phyloP scores from a whole-genome alignment of 192 early-diverging fungal genomes.

The Linnemannia zychae region DNA sequence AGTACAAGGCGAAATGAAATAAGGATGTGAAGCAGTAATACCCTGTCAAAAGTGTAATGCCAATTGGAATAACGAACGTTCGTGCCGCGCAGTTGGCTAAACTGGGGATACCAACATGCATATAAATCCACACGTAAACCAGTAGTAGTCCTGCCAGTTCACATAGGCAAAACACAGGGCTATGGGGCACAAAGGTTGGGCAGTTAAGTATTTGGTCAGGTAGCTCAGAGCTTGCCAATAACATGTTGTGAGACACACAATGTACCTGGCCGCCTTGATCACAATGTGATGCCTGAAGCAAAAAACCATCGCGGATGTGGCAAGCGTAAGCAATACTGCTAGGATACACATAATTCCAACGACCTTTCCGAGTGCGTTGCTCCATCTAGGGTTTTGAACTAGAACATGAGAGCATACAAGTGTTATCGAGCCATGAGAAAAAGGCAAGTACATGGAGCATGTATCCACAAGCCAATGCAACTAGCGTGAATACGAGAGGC shows the following conservation, averaged over 20 bases:
- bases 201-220: too few relatives aligned
- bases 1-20: background rate
- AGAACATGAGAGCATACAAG: background rate
- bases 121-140: slow-evolving; percentile 37
- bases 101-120: slow-evolving; percentile 56
- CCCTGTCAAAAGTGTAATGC: slow-evolving; percentile 37
- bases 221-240: too few relatives aligned
- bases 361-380: slow-evolving; percentile 35
- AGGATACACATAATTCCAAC: slow-evolving; percentile 29
- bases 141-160: slow-evolving; percentile 61
- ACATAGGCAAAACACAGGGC: slow-evolving; percentile 61
- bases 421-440: too few relatives aligned
- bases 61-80: slow-evolving; percentile 36
- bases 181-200: too few relatives aligned
- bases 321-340: slow-evolving; percentile 42
- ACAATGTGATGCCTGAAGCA: slow-evolving; percentile 44
- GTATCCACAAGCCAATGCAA: background rate
- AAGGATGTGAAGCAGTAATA: background rate
- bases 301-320: slow-evolving; percentile 39
- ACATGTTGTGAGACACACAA: too few relatives aligned
- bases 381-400: slow-evolving; percentile 31
- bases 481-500: background rate
- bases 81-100: slow-evolving; percentile 25
- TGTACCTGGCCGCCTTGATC: slow-evolving; percentile 63
- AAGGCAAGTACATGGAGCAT: background rate